Evolutionary conservation across 495 filamentous ascomycete species (phyloP).

Genomic region (Annulohypoxylon stygium): DNA sequence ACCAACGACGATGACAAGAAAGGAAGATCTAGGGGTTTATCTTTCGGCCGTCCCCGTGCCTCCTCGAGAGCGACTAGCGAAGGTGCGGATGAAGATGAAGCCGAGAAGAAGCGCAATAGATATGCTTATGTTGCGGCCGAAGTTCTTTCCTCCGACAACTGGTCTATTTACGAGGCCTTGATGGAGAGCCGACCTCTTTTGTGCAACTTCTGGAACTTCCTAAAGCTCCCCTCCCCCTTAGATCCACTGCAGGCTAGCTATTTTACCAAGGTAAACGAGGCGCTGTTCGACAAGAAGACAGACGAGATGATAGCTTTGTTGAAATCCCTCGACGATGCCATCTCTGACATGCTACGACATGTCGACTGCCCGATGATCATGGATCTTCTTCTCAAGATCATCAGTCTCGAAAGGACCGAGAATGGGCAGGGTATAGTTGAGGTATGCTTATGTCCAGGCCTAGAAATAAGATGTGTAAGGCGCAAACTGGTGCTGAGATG

Average conservation of each 20-base stretch:
- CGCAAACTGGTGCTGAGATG: neutral
- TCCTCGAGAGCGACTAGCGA: slow-evolving; percentile 57
- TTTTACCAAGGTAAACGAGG: slow-evolving; percentile 98
- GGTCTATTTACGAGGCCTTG: slow-evolving; percentile 93
- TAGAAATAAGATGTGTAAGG: neutral
- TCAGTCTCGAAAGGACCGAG: slow-evolving; percentile 94
- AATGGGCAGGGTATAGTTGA: slow-evolving; percentile 94
- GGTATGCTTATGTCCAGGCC: slow-evolving; percentile 60
- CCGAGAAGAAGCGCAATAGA: slow-evolving; percentile 88
- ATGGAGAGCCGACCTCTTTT: slow-evolving; percentile 84
- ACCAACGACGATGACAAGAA: slow-evolving; percentile 67
- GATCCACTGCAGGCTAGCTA: slow-evolving; percentile 95
- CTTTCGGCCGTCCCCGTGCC: slow-evolving; percentile 60
- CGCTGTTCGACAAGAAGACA: slow-evolving; percentile 95
- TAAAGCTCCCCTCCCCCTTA: slow-evolving; percentile 81
- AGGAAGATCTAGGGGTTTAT: slow-evolving; percentile 63
- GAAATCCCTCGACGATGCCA: slow-evolving; percentile 82
- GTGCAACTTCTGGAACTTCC: slow-evolving; percentile 89
- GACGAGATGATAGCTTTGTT: slow-evolving; percentile 94
- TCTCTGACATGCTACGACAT: slow-evolving; percentile 89
- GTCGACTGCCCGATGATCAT: slow-evolving; percentile 99
- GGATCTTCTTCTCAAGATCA: slow-evolving; percentile 97
- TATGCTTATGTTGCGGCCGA: slow-evolving; percentile 94
- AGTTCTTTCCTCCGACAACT: slow-evolving; percentile 93
- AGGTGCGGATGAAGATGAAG: slow-evolving; percentile 69